These are phyloP conservation scores for Skeletonema tropicum DNA, from an alignment of 108 stramenopile species.

Conservation along the genomic window DNA sequence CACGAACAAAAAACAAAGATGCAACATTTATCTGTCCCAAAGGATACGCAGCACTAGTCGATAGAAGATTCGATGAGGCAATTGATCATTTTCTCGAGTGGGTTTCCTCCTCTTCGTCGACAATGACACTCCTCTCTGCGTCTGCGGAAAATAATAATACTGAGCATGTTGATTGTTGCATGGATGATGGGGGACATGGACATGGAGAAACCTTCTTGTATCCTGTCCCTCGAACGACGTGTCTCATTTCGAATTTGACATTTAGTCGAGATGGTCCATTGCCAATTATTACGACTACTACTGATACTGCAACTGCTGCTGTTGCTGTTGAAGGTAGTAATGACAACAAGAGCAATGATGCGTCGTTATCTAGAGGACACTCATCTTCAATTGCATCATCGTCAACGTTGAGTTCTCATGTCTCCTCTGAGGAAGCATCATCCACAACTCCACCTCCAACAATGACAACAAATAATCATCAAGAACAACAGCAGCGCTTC, in stretches of 20 bases:
- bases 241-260: neutral
- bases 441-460: neutral
- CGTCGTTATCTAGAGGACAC: neutral
- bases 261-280: neutral
- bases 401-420: neutral
- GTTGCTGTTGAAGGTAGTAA: too few species aligned
- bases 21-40: conserved; percentile 34
- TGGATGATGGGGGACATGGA: neutral
- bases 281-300: neutral
- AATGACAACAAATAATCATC: neutral
- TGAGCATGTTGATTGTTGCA: neutral
- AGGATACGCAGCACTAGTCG: conserved; percentile 49
- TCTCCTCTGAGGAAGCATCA: neutral
- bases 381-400: neutral
- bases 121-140: neutral
- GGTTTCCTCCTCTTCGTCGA: neutral
- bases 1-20: neutral
- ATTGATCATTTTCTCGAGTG: conserved; percentile 49
- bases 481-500: neutral
- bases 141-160: too few species aligned
- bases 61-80: conserved; percentile 52
- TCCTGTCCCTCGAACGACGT: neutral
- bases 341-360: neutral
- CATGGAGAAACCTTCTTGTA: neutral
- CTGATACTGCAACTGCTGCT: too few species aligned